Percentiles rank a stretch among this genome's conserved stretches.
These are phyloP conservation scores for Bacterosira constricta DNA, from an alignment of 108 stramenopile species.

Conservation along the genomic window DNA sequence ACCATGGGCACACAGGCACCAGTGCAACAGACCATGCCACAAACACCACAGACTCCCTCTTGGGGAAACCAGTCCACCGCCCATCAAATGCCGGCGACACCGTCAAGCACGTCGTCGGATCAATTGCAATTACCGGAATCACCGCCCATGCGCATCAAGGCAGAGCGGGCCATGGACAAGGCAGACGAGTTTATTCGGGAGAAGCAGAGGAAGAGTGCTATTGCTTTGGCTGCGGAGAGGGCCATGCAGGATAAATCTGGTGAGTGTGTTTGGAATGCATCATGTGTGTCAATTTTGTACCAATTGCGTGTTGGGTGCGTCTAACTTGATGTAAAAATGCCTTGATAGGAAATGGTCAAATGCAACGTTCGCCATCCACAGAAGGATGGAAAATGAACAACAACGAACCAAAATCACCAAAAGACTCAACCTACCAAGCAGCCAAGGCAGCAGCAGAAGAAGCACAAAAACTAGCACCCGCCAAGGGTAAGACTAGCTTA, in stretches of 20 bases:
- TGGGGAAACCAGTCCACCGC: neutral
- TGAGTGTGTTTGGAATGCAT: neutral
- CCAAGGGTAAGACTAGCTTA: conserved; percentile 16
- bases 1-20: no score
- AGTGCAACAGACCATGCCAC: no score
- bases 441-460: conserved; percentile 50
- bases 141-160: conserved; percentile 39
- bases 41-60: no score
- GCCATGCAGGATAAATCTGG: conserved; percentile 27
- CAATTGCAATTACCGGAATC: conserved; percentile 1
- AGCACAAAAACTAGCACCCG: conserved; percentile 17
- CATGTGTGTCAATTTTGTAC: neutral
- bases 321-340: neutral
- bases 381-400: neutral
- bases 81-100: neutral
- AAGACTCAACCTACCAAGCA: conserved; percentile 35
- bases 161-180: conserved; percentile 28
- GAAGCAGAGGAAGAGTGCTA: conserved; percentile 40
- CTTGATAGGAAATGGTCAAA: neutral
- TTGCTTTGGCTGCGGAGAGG: conserved; percentile 43
- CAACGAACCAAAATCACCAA: neutral
- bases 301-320: neutral
- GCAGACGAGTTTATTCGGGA: conserved; percentile 46
- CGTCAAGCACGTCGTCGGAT: neutral
- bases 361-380: neutral